phyloP scores from a whole-genome alignment of 2,329 filamentous ascomycete genomes.

The Scytalidium sp. region DNA sequence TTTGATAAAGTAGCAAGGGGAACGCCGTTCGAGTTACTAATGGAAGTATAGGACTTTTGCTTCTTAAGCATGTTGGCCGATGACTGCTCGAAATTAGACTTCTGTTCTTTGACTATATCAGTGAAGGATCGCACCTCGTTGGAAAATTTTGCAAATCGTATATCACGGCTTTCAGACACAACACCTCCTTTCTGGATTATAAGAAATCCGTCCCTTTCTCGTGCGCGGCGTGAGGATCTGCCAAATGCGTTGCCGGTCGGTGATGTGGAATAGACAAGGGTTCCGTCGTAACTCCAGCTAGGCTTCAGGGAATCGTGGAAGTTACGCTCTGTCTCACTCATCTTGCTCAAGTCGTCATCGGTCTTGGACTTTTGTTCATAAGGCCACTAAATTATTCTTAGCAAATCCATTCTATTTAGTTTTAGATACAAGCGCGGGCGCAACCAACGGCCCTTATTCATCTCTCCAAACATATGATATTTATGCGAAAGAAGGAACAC shows the following conservation, averaged over 20 bases:
- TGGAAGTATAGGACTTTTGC: conserved; percentile 53
- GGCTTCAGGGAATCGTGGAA: conserved; percentile 76
- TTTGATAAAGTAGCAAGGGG: conserved; percentile 54
- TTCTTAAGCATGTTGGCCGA: conserved; percentile 51
- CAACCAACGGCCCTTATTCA: conserved; percentile 24
- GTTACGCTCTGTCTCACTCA: conserved; percentile 59
- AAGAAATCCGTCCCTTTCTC: conserved; percentile 43
- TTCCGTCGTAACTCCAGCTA: conserved; percentile 73
- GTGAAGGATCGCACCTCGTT: conserved; percentile 44
- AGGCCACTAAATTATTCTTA: conserved; percentile 69
- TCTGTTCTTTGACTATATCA: background rate
- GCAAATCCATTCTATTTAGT: conserved; percentile 34
- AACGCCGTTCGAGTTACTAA: conserved; percentile 52
- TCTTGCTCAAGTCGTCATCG: conserved; percentile 56
- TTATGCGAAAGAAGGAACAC: conserved; percentile 48
- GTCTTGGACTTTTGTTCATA: conserved; percentile 77
- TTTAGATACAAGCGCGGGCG: conserved; percentile 31
- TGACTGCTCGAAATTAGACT: conserved; percentile 38
- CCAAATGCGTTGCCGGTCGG: conserved; percentile 31
- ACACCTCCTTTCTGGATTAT: conserved; percentile 54
- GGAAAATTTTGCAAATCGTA: conserved; percentile 62
- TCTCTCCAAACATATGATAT: conserved; percentile 11
- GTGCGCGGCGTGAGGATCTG: conserved; percentile 22
- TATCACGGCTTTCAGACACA: conserved; percentile 60
- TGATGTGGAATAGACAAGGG: conserved; percentile 61